phyloP scores from a whole-genome alignment of 108 stramenopile species.

The Craspedostauros australis region DNA sequence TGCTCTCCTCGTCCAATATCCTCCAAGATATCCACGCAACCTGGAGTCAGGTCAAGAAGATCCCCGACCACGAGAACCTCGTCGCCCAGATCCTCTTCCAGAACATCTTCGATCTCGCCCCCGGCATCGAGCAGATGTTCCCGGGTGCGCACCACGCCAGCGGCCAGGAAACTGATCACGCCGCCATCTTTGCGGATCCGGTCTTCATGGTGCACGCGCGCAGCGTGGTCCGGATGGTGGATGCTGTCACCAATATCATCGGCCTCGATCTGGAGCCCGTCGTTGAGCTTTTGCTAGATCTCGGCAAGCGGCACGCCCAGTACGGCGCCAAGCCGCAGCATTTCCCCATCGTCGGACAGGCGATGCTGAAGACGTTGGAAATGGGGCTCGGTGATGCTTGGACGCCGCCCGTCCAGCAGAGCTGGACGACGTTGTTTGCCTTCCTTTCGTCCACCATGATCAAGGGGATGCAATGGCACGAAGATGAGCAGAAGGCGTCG shows the following conservation, averaged over 20 bases:
- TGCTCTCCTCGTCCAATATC: no score
- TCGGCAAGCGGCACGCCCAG: slow-evolving; percentile 19
- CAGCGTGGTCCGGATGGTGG: slow-evolving; percentile 17
- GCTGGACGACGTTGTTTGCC: slow-evolving; percentile 23
- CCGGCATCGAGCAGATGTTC: slow-evolving; percentile 13
- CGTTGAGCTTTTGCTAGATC: not conserved
- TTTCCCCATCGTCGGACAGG: slow-evolving; percentile 26
- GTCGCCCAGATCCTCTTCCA: not conserved
- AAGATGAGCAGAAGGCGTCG: no score
- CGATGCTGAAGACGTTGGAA: slow-evolving; percentile 28
- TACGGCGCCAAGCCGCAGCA: slow-evolving; percentile 33
- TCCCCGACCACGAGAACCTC: not conserved
- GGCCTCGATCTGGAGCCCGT: slow-evolving; percentile 25
- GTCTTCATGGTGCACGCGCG: slow-evolving; percentile 19
- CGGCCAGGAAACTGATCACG: slow-evolving; percentile 10
- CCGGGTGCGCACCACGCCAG: slow-evolving; percentile 3
- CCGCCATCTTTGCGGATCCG: slow-evolving; percentile 14
- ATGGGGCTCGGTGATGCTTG: slow-evolving; percentile 32
- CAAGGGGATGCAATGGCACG: no score
- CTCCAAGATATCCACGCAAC: no score
- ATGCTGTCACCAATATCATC: slow-evolving; percentile 18
- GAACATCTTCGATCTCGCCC: slow-evolving; percentile 30
- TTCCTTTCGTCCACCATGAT: slow-evolving; percentile 20
- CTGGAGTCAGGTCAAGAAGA: not conserved
- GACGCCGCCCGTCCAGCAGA: slow-evolving; percentile 20